Percentiles rank a stretch among this genome's conserved stretches.
phyloP scores from a whole-genome alignment of 441 rosid species.

The Erysimum cheiri region DNA sequence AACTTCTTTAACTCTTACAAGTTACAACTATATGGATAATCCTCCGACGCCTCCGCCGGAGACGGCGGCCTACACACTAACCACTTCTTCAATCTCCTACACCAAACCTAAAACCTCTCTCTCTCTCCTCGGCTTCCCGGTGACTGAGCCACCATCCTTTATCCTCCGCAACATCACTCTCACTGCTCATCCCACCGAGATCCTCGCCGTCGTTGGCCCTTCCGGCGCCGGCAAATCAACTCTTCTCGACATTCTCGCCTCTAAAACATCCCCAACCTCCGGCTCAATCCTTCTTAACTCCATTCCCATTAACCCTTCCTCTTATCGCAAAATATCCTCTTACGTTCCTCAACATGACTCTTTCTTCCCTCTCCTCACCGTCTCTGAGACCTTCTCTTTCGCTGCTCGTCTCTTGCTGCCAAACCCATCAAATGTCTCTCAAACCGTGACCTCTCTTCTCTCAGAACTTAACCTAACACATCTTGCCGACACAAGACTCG shows the following conservation, averaged over 20 bases:
- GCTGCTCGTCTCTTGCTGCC: slow-evolving; percentile 73
- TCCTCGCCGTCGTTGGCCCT: slow-evolving; percentile 94
- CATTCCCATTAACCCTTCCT: slow-evolving; percentile 69
- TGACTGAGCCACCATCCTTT: slow-evolving; percentile 52
- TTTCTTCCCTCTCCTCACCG: slow-evolving; percentile 76
- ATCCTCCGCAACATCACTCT: slow-evolving; percentile 74
- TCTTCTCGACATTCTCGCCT: slow-evolving; percentile 85
- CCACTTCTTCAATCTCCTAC: slow-evolving; percentile 74
- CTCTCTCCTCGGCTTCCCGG: slow-evolving; percentile 45
- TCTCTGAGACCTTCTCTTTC: slow-evolving; percentile 74
- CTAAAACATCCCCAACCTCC: slow-evolving; percentile 70
- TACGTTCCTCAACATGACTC: slow-evolving; percentile 90
- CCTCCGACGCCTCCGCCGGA: slow-evolving; percentile 43
- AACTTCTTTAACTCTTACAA: slow-evolving; percentile 7
- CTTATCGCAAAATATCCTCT: slow-evolving; percentile 81
- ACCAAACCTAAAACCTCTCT: slow-evolving; percentile 49
- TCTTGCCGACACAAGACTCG: slow-evolving; percentile 58
- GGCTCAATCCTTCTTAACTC: slow-evolving; percentile 79
- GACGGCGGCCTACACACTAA: slow-evolving; percentile 55
- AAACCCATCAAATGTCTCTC: slow-evolving; percentile 41
- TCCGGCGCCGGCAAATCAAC: slow-evolving; percentile 96
- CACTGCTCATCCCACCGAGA: slow-evolving; percentile 77
- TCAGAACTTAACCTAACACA: slow-evolving; percentile 68
- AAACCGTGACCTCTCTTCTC: slow-evolving; percentile 61
- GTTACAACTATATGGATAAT: slow-evolving; percentile 23